Base-by-base conservation (phyloP, 2,329 filamentous ascomycete species). In the Dichotomopilus funicola region DNA sequence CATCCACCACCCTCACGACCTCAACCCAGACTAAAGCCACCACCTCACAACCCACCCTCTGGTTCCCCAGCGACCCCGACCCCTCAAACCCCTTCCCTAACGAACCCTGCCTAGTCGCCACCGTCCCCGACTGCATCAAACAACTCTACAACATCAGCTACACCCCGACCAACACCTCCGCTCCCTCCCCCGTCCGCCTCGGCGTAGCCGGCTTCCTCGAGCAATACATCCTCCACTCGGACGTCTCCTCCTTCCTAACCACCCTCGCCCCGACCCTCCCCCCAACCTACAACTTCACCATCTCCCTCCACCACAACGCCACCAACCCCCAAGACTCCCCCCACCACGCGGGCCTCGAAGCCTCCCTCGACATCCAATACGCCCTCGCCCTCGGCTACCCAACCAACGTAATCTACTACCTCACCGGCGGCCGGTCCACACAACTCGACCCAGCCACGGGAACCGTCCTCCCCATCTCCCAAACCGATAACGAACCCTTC, bases 401-500 rank as follows among this genome's bases (percentile, higher is more conserved):
- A 1, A 61, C 75, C 8, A 65, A 74, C 6, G 65, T 79, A 3
- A 70, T 65, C 2, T 79, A 74, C 62, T 77, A 76, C 58, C 68
- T 71, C 2, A 73, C 73, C 0, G 76, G 71, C 5, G 77, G 77
- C 1, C 70, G 73, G 2, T 75, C 73, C 10, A 67, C 64, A 4
- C 70, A 75, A 57, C 63, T 79, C 6, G 69, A 71, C 57, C 61
- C 68, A 5, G 9, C 19, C 54, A 70, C 9, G 73, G 56, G 76
- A n/a, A 62, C 68, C 2, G 55, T 68, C 0, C 45, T 73, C 6
- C 3, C 66, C 0, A 63, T 66, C 2, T 59, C 63, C 4, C 64
- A 65, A 8, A 43, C 19, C 49, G 66, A 73, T 57, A 83, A 84
- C 63, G 81, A 84, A 66, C 81, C 81, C 0, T 84, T 80, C 59